Evolutionary conservation across 1,284 basidiomycete genomes (phyloP).

Genomic region (Tetrapyrgos nigripes): DNA sequence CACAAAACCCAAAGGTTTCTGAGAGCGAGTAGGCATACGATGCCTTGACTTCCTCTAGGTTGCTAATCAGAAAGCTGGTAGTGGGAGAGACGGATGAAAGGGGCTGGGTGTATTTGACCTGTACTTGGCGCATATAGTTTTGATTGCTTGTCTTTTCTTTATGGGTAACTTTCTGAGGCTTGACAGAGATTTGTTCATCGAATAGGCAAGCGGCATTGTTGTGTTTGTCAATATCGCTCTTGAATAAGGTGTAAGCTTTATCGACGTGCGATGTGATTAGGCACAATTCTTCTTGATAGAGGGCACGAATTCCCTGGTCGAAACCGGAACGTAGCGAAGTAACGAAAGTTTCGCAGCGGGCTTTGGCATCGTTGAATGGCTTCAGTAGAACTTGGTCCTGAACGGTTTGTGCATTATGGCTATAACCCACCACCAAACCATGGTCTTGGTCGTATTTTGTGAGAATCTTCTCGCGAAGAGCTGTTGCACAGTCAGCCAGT

Average conservation of each 20-base stretch:
- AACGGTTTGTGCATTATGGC: not conserved
- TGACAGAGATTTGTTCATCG: too few species aligned
- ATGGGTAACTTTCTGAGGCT: constrained; percentile 28
- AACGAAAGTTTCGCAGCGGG: not conserved
- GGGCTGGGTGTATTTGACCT: not conserved
- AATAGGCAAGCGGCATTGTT: too few species aligned
- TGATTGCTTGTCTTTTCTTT: constrained; percentile 12
- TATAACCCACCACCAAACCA: not conserved
- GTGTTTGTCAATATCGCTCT: too few species aligned
- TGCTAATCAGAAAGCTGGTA: too few species aligned
- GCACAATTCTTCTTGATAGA: constrained; percentile 37
- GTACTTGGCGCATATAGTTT: constrained; percentile 20
- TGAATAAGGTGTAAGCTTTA: too few species aligned
- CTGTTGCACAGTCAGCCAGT: constrained; percentile 19
- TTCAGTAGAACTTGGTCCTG: not conserved
- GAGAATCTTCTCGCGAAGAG: not conserved
- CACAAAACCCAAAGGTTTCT: not conserved
- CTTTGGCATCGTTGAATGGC: not conserved
- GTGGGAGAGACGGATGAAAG: not conserved
- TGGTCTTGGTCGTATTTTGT: not conserved
- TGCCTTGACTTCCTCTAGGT: not conserved
- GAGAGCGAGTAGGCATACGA: not conserved
- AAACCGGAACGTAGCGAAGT: not conserved
- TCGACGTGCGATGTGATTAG: constrained; percentile 46
- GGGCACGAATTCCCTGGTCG: constrained; percentile 25